Base-by-base conservation (phyloP, 2,329 filamentous ascomycete genomes). In the Colletotrichum cereale region DNA sequence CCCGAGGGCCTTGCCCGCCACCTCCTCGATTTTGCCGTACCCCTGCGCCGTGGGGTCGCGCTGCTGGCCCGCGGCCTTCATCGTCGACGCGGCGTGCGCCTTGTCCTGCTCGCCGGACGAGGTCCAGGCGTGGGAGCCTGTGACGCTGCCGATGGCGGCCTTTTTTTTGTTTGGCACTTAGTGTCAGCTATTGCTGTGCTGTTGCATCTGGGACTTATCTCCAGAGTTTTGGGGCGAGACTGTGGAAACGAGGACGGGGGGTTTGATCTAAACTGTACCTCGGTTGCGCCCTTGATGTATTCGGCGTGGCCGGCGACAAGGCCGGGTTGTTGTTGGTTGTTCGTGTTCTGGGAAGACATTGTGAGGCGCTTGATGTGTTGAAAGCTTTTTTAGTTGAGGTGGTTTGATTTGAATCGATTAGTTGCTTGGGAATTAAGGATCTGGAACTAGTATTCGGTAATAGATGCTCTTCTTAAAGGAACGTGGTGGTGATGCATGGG, bases 231-330 rank as follows among this genome's bases (percentile, higher is more conserved):
- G 5, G 2, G 12, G 8, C 0, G 21, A 11, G 31, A 6, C 21
- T n/a, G 4, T 7, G 4, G 24, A 36, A n/a, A 21, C n/a, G n/a
- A n/a, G n/a, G n/a, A n/a, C n/a, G 21, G 21, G 5, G 2, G 52
- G 7, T n/a, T 36, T 48, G 50, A 5, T 24, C 36, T 44, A 6
- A 31, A 12, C 77, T 80, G 67, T 80, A 91, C 91, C 82, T 92
- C 89, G 66, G 89, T 87, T 8, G 89, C 89, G 63, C 91, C 91
- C 77, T 93, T 93, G 76, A 89, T 86, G 76, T 92, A 93, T 77
- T 92, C 88, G 40, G 86, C 90, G 78, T 93, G 91, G 52, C 87
- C 86, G 70, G 86, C 84, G 53, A 93, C 77, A 74, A 93, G 89
- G 55, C 90, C 86, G 26, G 90, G 88, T 72, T 89, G 83, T 71